These are phyloP conservation scores for Pulveroboletus sp. DNA, from an alignment of 768 basidiomycete genomes.

Conservation along the genomic window DNA sequence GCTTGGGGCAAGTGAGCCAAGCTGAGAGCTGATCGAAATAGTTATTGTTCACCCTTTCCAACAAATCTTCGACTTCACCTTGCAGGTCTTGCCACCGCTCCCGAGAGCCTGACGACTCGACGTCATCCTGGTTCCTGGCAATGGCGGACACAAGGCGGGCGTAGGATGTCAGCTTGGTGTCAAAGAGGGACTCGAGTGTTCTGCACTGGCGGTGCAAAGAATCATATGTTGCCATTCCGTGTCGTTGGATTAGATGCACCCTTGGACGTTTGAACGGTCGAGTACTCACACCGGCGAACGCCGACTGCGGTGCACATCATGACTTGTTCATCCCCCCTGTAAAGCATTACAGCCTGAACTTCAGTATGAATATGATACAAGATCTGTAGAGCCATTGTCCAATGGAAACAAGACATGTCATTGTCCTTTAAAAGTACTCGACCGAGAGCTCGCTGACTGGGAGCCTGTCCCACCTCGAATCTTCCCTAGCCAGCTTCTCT, in stretches of 20 bases:
- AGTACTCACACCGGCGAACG: constrained; percentile 10
- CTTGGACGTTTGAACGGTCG: not conserved
- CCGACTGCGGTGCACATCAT: constrained; percentile 8
- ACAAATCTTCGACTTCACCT: constrained; percentile 76
- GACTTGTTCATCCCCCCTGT: not conserved
- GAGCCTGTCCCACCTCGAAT: constrained; percentile 43
- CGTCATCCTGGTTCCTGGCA: constrained; percentile 47
- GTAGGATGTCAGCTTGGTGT: constrained; percentile 87
- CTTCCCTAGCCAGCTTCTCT: constrained; percentile 70
- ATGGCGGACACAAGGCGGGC: constrained; percentile 75
- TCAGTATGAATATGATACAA: constrained; percentile 15
- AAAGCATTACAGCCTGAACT: not conserved
- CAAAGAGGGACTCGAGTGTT: constrained; percentile 89
- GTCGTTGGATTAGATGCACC: not conserved
- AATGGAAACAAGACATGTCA: constrained; percentile 12
- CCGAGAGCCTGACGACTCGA: constrained; percentile 65
- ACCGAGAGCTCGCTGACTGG: constrained; percentile 16
- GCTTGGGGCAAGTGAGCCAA: constrained; percentile 39
- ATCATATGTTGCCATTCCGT: constrained; percentile 74
- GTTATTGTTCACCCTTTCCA: constrained; percentile 64
- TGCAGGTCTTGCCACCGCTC: constrained; percentile 82
- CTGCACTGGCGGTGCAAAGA: constrained; percentile 86
- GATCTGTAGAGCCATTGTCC: constrained; percentile 9
- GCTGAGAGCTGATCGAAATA: not conserved
- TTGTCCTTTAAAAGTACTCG: constrained; percentile 23